Conservation (phyloP, 768 basidiomycete genomes). For the Collybia sordida region DNA sequence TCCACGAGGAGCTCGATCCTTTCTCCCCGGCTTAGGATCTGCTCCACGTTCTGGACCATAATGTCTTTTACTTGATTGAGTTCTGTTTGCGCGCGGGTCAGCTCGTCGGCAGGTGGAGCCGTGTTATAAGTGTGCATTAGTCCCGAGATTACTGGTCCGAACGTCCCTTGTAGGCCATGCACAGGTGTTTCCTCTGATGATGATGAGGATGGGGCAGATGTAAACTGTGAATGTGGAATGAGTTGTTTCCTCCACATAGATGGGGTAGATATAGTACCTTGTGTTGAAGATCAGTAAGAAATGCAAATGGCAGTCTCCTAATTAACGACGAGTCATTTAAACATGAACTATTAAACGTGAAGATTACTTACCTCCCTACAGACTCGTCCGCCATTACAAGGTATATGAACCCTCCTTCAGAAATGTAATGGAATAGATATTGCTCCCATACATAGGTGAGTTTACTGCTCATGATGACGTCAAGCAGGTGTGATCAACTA, state of each 20-base stretch:
- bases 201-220: constrained; percentile 62
- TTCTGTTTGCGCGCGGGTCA: constrained; percentile 87
- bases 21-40: constrained; percentile 92
- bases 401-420: constrained; percentile 83
- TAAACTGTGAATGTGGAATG: constrained; percentile 43
- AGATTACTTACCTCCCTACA: constrained; percentile 68
- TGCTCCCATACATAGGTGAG: constrained; percentile 90
- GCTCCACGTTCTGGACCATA: constrained; percentile 98
- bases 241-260: constrained; percentile 6
- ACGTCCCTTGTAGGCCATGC: constrained; percentile 69
- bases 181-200: constrained; percentile 54
- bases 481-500: background rate
- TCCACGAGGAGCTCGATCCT: constrained; percentile 94
- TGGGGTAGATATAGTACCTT: constrained; percentile 44
- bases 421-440: constrained; percentile 92
- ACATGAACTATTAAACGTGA: background rate
- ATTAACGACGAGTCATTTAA: background rate
- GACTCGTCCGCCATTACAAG: constrained; percentile 95
- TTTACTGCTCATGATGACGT: constrained; percentile 47
- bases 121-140: constrained; percentile 91
- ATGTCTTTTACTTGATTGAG: constrained; percentile 91
- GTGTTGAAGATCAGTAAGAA: constrained; percentile 83
- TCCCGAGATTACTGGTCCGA: constrained; percentile 66
- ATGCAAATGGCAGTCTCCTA: constrained; percentile 92
- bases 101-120: constrained; percentile 82